Evolutionary conservation across 176 grass and related monocot species (phyloP), one percentile per base, ranked within the genome.

Genomic region (Ensete ventricosum): DNA sequence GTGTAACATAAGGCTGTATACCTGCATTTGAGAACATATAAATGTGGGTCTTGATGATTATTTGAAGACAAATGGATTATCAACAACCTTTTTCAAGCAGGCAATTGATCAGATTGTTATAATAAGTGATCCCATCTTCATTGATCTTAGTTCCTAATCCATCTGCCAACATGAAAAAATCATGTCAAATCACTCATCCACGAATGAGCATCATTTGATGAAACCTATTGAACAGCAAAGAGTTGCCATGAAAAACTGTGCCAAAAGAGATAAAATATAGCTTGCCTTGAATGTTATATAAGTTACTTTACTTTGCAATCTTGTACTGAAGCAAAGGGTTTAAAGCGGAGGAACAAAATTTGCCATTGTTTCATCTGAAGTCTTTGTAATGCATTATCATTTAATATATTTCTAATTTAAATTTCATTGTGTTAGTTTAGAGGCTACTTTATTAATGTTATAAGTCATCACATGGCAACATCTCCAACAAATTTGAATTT

Each of bases 91-190:
- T 99, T 49, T 87, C 81, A 75, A 94, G 87, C 84, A 99, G 86
- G 79, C 54, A 99, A 82, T 94, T 72, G 53, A 99, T 99, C 25
- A 99, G 86, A 75, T 89, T 78, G 2, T 99, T 99, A 67, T 99
- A 99, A 73, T 90, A 99, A 55, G 88, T 73, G 23, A 94, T 82
- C 79, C 95, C 95, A 80, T 87, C 73, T 7, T 91, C 82, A 63
- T 86, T 99, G 72, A 94, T 76, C 58, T 94, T 83, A 72, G 73
- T 80, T 76, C 95, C 95, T 55, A 99, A 50, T 69, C 90, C 95
- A 91, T 99, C 95, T 99, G 86, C 76, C 80, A 62, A 53, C 17
- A 92, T 55, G 21, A 75, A 76, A 81, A 79, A 81, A 29, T 63
- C 22, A 82, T 49, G 14, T 55, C 52, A 55, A 55, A 27, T 7